Base-by-base conservation (phyloP, 2,329 filamentous ascomycete species). In the Epichloe gansuensis region DNA sequence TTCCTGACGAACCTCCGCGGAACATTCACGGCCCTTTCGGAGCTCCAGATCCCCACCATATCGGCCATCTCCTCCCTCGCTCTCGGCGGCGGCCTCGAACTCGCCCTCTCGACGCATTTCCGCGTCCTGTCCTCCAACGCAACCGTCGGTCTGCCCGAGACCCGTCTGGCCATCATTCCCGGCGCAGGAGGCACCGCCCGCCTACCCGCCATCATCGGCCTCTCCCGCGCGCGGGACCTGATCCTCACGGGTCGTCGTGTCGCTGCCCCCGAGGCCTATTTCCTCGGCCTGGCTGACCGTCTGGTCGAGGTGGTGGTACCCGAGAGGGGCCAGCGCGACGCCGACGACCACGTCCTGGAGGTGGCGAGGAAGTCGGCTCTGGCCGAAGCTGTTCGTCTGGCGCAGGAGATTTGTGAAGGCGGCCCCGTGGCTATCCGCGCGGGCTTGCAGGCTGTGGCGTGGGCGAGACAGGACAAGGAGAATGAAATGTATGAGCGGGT, bases 131-230 rank as follows among this genome's bases (percentile, higher is more conserved):
- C 83, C 35, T 89, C 87, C 40, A 86, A 83, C 36, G 86, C 89
- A 15, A 72, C 76, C 25, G 81, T 98, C 51, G 90, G 82, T 0
- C 80, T 97, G 5, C 93, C 93, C 1, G 93, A 98, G 67, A 97
- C 93, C 1, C 78, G 90, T 2, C 78, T 98, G 2, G 93, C 86
- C 52, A 98, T 98, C 65, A 86, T 98, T 57, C 93, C 93, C 3
- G 93, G 93, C 54, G 93, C 91, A 2, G 93, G 93, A 43, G 93
- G 91, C 54, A 97, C 91, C 1, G 88, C 89, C 68, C 84, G 93
- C 9, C 81, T 98, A 0, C 89, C 89, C 1, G 78, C 77, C 8
- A 70, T 98, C 21, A 84, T 98, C 57, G 93, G 93, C 5, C 71
- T 85, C 25, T 74, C 77, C 27, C 82, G 89, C 51, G 93, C 93